Base-by-base conservation (phyloP, 495 filamentous ascomycete species). In the Chaetomium cochliodes region DNA sequence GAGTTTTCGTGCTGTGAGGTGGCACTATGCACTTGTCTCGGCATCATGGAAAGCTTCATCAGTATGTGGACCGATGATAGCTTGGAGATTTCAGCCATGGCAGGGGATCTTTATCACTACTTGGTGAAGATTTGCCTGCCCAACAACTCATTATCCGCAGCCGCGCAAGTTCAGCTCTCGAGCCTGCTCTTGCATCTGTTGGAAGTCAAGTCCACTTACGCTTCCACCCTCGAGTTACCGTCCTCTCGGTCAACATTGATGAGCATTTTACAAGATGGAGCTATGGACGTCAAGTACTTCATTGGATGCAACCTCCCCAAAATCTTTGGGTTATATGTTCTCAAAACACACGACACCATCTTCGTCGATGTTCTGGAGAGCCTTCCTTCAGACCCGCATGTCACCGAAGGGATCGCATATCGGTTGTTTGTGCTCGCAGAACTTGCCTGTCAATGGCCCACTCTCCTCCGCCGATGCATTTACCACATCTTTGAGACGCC, bases 401-500 rank as follows among this genome's bases (percentile, higher is more conserved):
- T 85, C 81, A 72, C 78, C 3, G 94, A 97, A 77, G 93, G 92
- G 6, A 92, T 98, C 65, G 91, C 92, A 4, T 81, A 94, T 50
- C 87, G 96, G 18, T 77, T 98, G 9, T 86, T 90, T 69, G 85
- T 90, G 28, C 80, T 97, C 13, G 82, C 87, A 5, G 84, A 83
- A 65, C 77, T 99, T 46, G 93, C 89, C 50, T 89, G 91, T 30
- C 73, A 75, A 65, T 97, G 90, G 92, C 86, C 87, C 62, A 96
- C 90, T 7, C 81, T 93, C 60, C 79, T 93, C 53, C 89, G 91
- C 57, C 88, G 88, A 65, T 89, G 89, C 65, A 89, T 96, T 22
- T 98, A 97, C 73, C 88, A 93, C 74, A 92, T 97, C 25, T 94
- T 97, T 68, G 94, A 97, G 74, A 92, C 86, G 0, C 87, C 94